These are phyloP conservation scores for Cajanus cajan DNA, from an alignment of 306 rosid species.

Conservation along the genomic window DNA sequence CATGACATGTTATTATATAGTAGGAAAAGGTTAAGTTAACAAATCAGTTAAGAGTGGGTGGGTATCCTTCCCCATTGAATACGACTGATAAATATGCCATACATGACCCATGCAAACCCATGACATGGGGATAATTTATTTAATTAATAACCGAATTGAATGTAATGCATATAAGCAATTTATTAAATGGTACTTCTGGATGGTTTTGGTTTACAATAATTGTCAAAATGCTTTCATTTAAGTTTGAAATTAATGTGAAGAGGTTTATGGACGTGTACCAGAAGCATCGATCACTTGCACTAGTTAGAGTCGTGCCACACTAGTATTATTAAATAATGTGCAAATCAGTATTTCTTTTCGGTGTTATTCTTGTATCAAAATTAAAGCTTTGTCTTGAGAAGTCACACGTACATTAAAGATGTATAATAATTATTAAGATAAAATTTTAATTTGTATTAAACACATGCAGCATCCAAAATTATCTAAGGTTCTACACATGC, in stretches of 20 bases:
- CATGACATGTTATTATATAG: neutral
- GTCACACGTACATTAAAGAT: neutral
- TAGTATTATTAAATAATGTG: neutral
- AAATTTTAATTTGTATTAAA: neutral
- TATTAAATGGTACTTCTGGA: neutral
- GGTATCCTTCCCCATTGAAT: slow-evolving; percentile 2
- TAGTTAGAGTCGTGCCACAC: neutral
- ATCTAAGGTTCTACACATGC: neutral
- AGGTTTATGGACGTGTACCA: neutral
- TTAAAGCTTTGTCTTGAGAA: neutral
- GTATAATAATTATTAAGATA: neutral
- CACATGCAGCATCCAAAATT: neutral
- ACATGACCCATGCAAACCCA: slow-evolving; percentile 3
- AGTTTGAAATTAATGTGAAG: neutral
- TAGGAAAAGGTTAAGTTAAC: slow-evolving; percentile 9
- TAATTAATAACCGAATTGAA: neutral
- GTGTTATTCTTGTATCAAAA: neutral
- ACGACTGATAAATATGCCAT: neutral
- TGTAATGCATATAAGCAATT: neutral
- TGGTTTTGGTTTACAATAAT: neutral
- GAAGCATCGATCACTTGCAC: neutral
- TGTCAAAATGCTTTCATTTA: neutral
- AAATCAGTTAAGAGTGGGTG: slow-evolving; percentile 30
- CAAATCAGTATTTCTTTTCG: too few species aligned
- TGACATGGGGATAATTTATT: neutral